Percentiles rank a stretch among this genome's conserved stretches.
Conservation (phyloP, 2,329 filamentous ascomycete species). For the Penicillium polonicum region DNA sequence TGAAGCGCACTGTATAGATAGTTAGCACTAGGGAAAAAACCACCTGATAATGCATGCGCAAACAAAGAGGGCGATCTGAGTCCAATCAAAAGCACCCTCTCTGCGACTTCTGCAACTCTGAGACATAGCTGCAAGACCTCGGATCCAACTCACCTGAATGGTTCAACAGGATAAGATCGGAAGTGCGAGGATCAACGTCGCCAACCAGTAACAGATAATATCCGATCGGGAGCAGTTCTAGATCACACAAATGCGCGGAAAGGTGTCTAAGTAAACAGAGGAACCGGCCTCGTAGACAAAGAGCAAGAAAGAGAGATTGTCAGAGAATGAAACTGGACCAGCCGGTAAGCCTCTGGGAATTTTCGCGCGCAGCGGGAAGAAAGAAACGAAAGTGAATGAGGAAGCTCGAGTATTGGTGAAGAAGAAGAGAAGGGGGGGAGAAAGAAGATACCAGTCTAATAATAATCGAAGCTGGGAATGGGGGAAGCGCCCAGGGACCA, state of each 20-base stretch:
- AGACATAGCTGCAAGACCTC: conserved; percentile 22
- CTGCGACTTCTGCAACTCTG: conserved; percentile 4
- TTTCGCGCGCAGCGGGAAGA: conserved; percentile 40
- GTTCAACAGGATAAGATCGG: conserved; percentile 9
- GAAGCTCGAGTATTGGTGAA: conserved; percentile 18
- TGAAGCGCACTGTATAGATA: conserved; percentile 11
- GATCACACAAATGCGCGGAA: conserved; percentile 1
- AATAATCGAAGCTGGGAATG: conserved; percentile 18
- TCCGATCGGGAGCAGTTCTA: conserved; percentile 18
- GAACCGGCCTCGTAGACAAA: conserved; percentile 37
- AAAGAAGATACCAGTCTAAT: conserved; percentile 15
- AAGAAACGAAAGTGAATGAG: conserved; percentile 29
- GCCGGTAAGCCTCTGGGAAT: conserved; percentile 35
- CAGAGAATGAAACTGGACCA: conserved; percentile 37
- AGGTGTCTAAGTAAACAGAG: conserved; percentile 22
- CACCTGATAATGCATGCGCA: conserved; percentile 16
- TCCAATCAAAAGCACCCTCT: conserved; percentile 6
- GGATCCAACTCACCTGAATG: conserved; percentile 14
- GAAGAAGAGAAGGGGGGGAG: conserved; percentile 13
- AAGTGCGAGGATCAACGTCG: conserved; percentile 11
- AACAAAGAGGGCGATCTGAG: conserved; percentile 19
- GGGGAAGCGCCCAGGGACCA: conserved; percentile 6
- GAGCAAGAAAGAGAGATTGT: conserved; percentile 31
- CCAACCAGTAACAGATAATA: conserved; percentile 3
- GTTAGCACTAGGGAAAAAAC: conserved; percentile 25